Conservation (phyloP, 2,329 filamentous ascomycete species). For the Escovopsis sp. region DNA sequence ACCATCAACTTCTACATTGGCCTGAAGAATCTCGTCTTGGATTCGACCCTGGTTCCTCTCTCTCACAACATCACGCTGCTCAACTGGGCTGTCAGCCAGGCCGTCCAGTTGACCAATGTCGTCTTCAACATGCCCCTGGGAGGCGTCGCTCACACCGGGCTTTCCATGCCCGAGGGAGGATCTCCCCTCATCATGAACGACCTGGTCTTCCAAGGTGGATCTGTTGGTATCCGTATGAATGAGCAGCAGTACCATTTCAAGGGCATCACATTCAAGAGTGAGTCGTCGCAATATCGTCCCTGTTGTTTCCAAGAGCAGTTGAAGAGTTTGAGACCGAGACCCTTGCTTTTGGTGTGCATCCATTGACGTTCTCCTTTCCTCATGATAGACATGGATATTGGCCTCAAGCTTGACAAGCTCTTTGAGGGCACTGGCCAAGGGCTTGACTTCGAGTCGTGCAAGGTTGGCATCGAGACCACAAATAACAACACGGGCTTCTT, state of each 20-base stretch:
- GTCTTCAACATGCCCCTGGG: constrained; percentile 19
- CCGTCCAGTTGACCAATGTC: constrained; percentile 15
- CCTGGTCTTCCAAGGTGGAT: constrained; percentile 17
- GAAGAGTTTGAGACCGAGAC: too few species aligned
- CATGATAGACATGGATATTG: constrained; percentile 9
- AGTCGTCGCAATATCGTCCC: neutral
- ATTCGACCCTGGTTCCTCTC: constrained; percentile 11
- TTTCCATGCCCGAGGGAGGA: constrained; percentile 21
- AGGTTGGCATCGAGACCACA: constrained; percentile 16
- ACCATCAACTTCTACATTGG: constrained; percentile 22
- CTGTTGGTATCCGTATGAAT: constrained; percentile 15
- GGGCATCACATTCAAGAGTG: constrained; percentile 16
- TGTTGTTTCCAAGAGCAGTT: neutral
- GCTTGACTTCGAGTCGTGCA: constrained; percentile 14
- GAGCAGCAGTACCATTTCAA: constrained; percentile 23
- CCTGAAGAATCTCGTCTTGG: constrained; percentile 16
- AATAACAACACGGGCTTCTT: constrained; percentile 13
- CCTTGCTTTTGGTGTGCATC: too few species aligned
- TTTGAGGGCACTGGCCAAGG: constrained; percentile 17
- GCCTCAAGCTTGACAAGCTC: constrained; percentile 13
- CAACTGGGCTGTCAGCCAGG: constrained; percentile 19
- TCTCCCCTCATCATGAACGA: constrained; percentile 18
- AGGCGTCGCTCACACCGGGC: constrained; percentile 19
- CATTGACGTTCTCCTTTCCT: too few species aligned
- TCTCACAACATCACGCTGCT: constrained; percentile 11